Evolutionary conservation across 805 yeast species (phyloP), one percentile per base, ranked within the genome.

Genomic region (Brettanomyces nanus): DNA sequence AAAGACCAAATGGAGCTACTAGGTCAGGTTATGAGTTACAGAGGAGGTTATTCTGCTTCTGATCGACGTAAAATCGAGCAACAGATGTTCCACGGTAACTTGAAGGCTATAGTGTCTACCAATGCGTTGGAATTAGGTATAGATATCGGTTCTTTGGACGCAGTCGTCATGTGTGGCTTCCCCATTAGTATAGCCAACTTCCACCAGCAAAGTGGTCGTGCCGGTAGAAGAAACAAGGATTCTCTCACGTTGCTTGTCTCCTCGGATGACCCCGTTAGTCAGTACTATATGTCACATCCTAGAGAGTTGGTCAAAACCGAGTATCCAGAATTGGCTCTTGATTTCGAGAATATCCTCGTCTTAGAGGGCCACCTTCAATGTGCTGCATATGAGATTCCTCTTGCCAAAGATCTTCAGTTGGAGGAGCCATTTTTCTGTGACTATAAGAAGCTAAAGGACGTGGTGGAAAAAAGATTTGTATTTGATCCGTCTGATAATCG

Each of bases 121-220:
- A 87, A 89, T 59, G 98, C 99, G 0, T 63, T 92, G 40, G 99
- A 92, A 53, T 69, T 92, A 34, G 99, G 99, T 42, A 85, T 92
- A 36, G 98, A 92, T 65, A 82, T 92, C 44, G 95, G 97, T 35
- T 84, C 82, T 11, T 64, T 92, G 33, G 98, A 92, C 58, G 87
- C 95, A 1, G 97, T 89, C 0, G 61, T 92, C 2, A 77, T 87
- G 63, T 85, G 95, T 52, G 97, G 97, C 0, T 92, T 92, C 45
- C 99, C 99, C 0, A 64, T 77, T 17, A 83, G 95, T 37, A 69
- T 87, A 42, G 79, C 94, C 35, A 86, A 86, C 44, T 74, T 92
- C 53, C 85, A 89, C 49, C 99, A 92, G 59, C 98, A 92, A 53
- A 81, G 92, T 64, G 99, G 99, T 27, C 71, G 99, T 52, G 97